Evolutionary conservation across 352 stramenopile species (phyloP).

Genomic region (Globisporangium parvum): DNA sequence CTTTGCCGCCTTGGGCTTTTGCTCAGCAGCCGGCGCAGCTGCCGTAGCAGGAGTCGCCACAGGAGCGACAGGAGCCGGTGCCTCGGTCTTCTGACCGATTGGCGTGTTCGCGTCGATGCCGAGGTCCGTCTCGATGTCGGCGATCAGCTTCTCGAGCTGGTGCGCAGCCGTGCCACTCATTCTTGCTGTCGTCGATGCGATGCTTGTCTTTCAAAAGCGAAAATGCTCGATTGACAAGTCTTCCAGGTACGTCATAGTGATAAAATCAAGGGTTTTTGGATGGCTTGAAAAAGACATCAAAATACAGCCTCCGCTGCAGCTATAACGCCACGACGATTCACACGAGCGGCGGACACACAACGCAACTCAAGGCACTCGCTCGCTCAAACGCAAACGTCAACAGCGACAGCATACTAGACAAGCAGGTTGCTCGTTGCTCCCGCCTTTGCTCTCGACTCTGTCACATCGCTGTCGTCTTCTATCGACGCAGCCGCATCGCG

Average conservation of each 20-base stretch:
- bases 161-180: conserved; percentile 42
- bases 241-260: not conserved
- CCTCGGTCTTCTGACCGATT: conserved; percentile 11
- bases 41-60: conserved; percentile 7
- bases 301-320: no score
- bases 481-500: no score
- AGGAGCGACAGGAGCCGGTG: not conserved
- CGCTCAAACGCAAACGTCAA: no score
- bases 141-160: conserved; percentile 68
- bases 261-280: not conserved
- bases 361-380: no score
- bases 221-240: not conserved
- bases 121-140: conserved; percentile 62
- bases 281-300: no score
- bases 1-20: conserved; percentile 24
- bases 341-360: no score
- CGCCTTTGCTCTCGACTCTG: no score
- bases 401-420: no score
- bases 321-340: no score
- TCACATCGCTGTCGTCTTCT: no score
- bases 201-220: not conserved
- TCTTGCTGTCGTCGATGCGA: conserved; percentile 5
- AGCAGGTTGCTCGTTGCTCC: no score
- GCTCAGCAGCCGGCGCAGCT: conserved; percentile 8
- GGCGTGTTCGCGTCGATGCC: conserved; percentile 67